phyloP scores from a whole-genome alignment of 371 early-diverging fungal genomes.

The Haplosporangium sp. region DNA sequence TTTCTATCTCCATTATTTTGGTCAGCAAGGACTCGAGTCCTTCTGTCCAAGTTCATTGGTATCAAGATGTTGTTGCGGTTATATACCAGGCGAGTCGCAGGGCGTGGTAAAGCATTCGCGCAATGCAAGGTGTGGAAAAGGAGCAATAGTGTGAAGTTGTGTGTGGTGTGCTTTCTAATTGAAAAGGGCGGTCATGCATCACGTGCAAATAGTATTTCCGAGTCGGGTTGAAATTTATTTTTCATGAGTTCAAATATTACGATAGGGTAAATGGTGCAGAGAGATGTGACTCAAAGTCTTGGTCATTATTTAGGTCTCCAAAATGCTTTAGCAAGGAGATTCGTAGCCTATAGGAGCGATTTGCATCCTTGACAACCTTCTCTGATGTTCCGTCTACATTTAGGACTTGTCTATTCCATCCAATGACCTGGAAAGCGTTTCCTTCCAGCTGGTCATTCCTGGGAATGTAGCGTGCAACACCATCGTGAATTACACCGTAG shows the following conservation, averaged over 20 bases:
- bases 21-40: background rate
- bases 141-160: too few species aligned
- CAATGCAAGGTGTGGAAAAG: background rate
- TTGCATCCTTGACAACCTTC: background rate
- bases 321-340: constrained; percentile 50
- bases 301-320: constrained; percentile 35
- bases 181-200: too few species aligned
- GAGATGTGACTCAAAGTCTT: constrained; percentile 48
- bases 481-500: constrained; percentile 42
- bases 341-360: constrained; percentile 22
- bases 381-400: constrained; percentile 18
- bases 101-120: constrained; percentile 40
- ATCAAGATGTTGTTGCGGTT: background rate
- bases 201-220: too few species aligned
- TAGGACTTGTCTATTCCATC: constrained; percentile 38
- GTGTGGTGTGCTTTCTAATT: too few species aligned
- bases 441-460: constrained; percentile 47
- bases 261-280: constrained; percentile 33
- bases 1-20: background rate
- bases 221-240: too few species aligned
- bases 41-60: background rate
- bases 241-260: background rate
- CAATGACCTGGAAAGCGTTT: constrained; percentile 48
- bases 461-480: constrained; percentile 34
- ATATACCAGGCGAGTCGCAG: constrained; percentile 41